Evolutionary conservation across 2,329 filamentous ascomycete species (phyloP).

Genomic region (Aureobasidium sp.): DNA sequence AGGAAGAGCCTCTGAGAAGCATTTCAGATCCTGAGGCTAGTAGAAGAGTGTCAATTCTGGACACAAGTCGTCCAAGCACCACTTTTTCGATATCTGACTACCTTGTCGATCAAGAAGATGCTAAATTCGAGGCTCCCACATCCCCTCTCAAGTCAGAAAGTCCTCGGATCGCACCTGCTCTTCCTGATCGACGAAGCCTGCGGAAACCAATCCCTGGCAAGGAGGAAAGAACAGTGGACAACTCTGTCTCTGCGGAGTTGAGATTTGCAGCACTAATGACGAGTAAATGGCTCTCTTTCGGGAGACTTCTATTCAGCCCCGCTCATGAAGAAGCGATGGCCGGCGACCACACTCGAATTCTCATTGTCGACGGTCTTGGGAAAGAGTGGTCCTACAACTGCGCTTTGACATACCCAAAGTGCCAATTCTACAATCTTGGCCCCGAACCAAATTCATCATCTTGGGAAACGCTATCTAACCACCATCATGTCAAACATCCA

Average conservation of each 20-base stretch:
- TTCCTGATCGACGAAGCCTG: neutral
- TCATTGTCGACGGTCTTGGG: slow-evolving; percentile 77
- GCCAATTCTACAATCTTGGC: slow-evolving; percentile 65
- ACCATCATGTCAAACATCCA: slow-evolving; percentile 63
- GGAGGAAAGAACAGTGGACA: neutral
- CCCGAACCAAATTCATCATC: slow-evolving; percentile 17
- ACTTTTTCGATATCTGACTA: slow-evolving; percentile 15
- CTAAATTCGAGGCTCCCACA: neutral
- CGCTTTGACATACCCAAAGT: slow-evolving; percentile 66
- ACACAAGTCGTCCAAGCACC: slow-evolving; percentile 10
- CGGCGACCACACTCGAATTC: slow-evolving; percentile 52
- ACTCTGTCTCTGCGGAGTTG: slow-evolving; percentile 51
- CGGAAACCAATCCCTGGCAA: neutral
- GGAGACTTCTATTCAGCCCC: slow-evolving; percentile 73
- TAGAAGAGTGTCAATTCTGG: neutral
- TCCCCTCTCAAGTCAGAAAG: neutral
- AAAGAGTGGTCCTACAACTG: slow-evolving; percentile 87
- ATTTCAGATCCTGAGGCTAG: neutral
- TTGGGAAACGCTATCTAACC: slow-evolving; percentile 43
- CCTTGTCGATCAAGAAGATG: slow-evolving; percentile 4
- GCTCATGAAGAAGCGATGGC: slow-evolving; percentile 61
- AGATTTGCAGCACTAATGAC: slow-evolving; percentile 75
- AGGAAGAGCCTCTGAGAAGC: slow-evolving; percentile 7
- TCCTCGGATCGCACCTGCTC: neutral
- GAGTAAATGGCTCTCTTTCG: slow-evolving; percentile 81